Conservation (phyloP, 2,329 filamentous ascomycete species). For the Stagonosporopsis rhizophila region DNA sequence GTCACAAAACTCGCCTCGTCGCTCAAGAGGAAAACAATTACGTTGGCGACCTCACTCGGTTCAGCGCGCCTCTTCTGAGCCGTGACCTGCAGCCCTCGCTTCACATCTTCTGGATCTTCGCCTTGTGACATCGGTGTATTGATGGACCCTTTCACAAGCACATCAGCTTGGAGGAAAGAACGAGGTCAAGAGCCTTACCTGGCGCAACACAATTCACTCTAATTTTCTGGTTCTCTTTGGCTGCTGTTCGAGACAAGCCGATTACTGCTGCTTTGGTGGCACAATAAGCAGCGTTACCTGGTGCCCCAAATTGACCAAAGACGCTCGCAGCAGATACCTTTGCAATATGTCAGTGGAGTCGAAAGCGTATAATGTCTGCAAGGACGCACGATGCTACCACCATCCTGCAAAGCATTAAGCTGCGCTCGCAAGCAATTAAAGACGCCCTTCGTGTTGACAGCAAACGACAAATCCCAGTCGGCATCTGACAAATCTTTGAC, state of each 20-base stretch:
- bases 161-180: background rate
- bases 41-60: conserved; percentile 23
- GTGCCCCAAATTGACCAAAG: conserved; percentile 32
- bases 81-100: conserved; percentile 23
- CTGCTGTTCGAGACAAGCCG: conserved; percentile 40
- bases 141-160: conserved; percentile 15
- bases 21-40: conserved; percentile 27
- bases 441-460: conserved; percentile 45
- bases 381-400: conserved; percentile 28
- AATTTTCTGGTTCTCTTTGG: conserved; percentile 34
- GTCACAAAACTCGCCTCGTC: conserved; percentile 22
- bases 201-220: conserved; percentile 31
- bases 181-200: conserved; percentile 8
- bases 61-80: conserved; percentile 26
- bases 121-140: conserved; percentile 30
- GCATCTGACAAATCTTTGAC: conserved; percentile 37
- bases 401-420: conserved; percentile 22
- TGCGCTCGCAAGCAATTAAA: conserved; percentile 40
- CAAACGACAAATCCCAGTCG: conserved; percentile 47
- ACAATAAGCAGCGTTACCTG: conserved; percentile 34
- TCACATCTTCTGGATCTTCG: conserved; percentile 24
- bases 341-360: background rate
- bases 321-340: conserved; percentile 38
- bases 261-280: conserved; percentile 46
- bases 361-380: background rate